These are phyloP conservation scores for Thielaviopsis populi DNA, from an alignment of 2,329 filamentous ascomycete genomes.

Conservation along the genomic window DNA sequence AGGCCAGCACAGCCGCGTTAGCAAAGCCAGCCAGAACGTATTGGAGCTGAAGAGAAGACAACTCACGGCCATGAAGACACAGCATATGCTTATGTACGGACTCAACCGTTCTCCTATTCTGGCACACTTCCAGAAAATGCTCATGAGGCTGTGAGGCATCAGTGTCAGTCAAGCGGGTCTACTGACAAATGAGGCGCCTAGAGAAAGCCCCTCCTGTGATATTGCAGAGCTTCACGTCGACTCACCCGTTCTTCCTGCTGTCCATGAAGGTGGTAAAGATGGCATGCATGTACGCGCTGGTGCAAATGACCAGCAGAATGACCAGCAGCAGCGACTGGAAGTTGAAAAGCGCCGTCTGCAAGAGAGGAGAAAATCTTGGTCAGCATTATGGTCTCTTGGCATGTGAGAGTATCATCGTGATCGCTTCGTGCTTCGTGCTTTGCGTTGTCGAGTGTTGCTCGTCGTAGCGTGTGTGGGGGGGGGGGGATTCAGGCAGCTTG, in stretches of 20 bases:
- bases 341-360: conserved; percentile 90
- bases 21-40: not conserved
- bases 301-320: conserved; percentile 89
- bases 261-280: conserved; percentile 83
- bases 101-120: conserved; percentile 84
- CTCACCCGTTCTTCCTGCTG: conserved; percentile 78
- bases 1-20: not conserved
- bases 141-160: conserved; percentile 44
- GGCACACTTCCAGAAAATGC: conserved; percentile 92
- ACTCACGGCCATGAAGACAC: conserved; percentile 79
- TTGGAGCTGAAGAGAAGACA: not conserved
- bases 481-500: no score
- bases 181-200: conserved; percentile 63
- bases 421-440: not conserved
- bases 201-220: conserved; percentile 24
- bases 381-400: not conserved
- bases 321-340: conserved; percentile 94
- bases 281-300: conserved; percentile 82
- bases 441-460: not conserved
- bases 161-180: not conserved
- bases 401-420: conserved; percentile 22
- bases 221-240: not conserved
- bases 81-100: conserved; percentile 90
- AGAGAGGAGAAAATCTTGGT: not conserved
- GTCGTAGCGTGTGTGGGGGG: not conserved